A percentile compares a stretch with the other conserved stretches of the same genome.
These are phyloP conservation scores for Coniosporium tulheliwenetii DNA, from an alignment of 2,329 filamentous ascomycete genomes.

Conservation along the genomic window DNA sequence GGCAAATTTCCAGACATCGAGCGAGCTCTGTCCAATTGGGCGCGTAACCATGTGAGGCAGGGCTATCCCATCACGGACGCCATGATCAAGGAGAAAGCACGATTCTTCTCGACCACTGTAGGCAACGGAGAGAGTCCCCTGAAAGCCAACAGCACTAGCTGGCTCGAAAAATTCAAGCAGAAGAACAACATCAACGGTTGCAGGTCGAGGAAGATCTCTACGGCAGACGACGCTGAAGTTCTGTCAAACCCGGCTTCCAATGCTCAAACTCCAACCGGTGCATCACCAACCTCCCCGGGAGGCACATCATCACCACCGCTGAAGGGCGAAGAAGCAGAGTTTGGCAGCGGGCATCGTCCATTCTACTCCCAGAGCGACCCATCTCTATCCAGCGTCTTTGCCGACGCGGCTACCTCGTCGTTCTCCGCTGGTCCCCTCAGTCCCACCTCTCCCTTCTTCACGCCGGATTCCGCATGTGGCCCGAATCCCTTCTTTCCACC, in stretches of 20 bases:
- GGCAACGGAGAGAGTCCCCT: constrained; percentile 56
- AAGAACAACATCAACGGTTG: constrained; percentile 53
- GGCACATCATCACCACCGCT: constrained; percentile 32
- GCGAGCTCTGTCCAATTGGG: constrained; percentile 75
- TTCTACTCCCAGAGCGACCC: constrained; percentile 50
- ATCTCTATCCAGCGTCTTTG: constrained; percentile 52
- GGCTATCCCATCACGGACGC: constrained; percentile 61
- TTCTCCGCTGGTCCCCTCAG: constrained; percentile 60
- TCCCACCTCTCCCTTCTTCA: constrained; percentile 64
- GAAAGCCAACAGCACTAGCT: constrained; percentile 56
- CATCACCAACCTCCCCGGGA: constrained; percentile 59
- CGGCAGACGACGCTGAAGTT: constrained; percentile 53
- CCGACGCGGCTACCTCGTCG: constrained; percentile 46
- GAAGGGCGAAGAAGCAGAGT: constrained; percentile 41
- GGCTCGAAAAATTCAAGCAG: constrained; percentile 92
- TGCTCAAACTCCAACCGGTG: constrained; percentile 46
- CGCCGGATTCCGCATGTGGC: constrained; percentile 54
- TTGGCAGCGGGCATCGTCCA: constrained; percentile 43
- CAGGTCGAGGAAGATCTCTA: constrained; percentile 37
- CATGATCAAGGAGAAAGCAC: constrained; percentile 73
- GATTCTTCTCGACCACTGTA: constrained; percentile 61
- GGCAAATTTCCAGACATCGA: constrained; percentile 85
- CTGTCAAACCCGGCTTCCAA: constrained; percentile 39
- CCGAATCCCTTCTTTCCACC: constrained; percentile 45
- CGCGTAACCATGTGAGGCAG: constrained; percentile 62